These are phyloP conservation scores for Allomyces javanicus DNA, from an alignment of 192 early-diverging fungal species.

Conservation along the genomic window DNA sequence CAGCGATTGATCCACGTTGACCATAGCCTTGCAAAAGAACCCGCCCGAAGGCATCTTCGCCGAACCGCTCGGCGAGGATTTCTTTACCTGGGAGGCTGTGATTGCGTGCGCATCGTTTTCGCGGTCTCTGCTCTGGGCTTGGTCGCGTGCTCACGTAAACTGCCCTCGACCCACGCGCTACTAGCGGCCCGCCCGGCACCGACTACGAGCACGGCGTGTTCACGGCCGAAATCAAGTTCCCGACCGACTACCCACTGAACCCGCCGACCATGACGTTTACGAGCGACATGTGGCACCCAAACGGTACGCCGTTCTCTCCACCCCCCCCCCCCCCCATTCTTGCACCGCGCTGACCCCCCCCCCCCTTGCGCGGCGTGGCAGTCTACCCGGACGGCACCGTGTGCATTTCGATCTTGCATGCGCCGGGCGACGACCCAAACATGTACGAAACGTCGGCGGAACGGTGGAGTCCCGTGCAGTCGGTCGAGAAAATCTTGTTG, in stretches of 20 bases:
- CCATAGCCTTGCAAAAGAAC: conserved; percentile 58
- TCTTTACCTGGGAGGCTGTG: conserved; percentile 74
- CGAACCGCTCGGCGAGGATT: conserved; percentile 50
- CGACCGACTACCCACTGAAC: conserved; percentile 83
- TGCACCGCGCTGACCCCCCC: conserved; percentile 2
- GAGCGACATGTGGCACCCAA: conserved; percentile 85
- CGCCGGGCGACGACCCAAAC: conserved; percentile 94
- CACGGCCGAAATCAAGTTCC: conserved; percentile 67
- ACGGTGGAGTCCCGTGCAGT: conserved; percentile 94
- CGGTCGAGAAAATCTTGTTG: conserved; percentile 92
- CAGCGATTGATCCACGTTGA: too few relatives aligned
- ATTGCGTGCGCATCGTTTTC: conserved; percentile 37
- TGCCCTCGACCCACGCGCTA: conserved; percentile 15
- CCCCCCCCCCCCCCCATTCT: background rate
- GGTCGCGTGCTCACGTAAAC: conserved; percentile 13
- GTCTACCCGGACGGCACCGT: conserved; percentile 90
- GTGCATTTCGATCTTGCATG: conserved; percentile 94
- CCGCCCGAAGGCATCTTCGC: conserved; percentile 87
- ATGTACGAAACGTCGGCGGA: conserved; percentile 92
- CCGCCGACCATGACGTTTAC: conserved; percentile 96
- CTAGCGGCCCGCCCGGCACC: conserved; percentile 73
- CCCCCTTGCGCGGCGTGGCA: background rate
- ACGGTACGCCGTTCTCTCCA: conserved; percentile 23
- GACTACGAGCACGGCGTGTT: conserved; percentile 92
- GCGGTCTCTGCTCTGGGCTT: conserved; percentile 4